Evolutionary conservation across 2,329 filamentous ascomycete genomes (phyloP).

Genomic region (Venturia effusa): DNA sequence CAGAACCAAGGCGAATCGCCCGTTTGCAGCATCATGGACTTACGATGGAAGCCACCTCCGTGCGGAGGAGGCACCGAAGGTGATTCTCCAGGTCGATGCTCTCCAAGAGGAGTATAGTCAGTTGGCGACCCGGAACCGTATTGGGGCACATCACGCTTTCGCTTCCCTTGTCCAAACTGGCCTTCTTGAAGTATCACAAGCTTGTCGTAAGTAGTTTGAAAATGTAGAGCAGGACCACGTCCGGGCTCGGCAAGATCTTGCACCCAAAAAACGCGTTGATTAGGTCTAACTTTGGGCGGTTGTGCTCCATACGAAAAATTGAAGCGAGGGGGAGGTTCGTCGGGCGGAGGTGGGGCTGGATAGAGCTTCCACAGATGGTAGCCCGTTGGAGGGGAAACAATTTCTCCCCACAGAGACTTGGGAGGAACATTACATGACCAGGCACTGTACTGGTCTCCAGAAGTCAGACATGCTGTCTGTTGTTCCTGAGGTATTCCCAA

Average conservation of each 20-base stretch:
- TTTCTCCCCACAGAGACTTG: conserved; percentile 15
- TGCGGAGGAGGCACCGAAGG: background rate
- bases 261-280: conserved; percentile 43
- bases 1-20: conserved; percentile 59
- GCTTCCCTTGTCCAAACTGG: conserved; percentile 19
- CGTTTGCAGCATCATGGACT: conserved; percentile 19
- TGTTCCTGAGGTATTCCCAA: conserved; percentile 33
- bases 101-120: background rate
- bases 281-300: conserved; percentile 36
- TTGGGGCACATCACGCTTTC: background rate
- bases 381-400: conserved; percentile 14
- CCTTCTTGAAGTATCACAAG: conserved; percentile 42
- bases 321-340: conserved; percentile 30
- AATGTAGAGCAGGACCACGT: conserved; percentile 53
- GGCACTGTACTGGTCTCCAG: conserved; percentile 32
- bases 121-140: background rate
- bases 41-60: background rate
- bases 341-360: conserved; percentile 16
- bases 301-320: conserved; percentile 47
- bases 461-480: conserved; percentile 38
- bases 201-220: conserved; percentile 53
- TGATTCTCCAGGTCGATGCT: background rate
- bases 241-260: conserved; percentile 44
- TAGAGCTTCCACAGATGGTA: conserved; percentile 10
- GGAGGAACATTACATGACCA: conserved; percentile 38